Percentiles rank a stretch among this genome's conserved stretches.
Conservation (phyloP, 768 basidiomycete genomes). For the Russula earlei region DNA sequence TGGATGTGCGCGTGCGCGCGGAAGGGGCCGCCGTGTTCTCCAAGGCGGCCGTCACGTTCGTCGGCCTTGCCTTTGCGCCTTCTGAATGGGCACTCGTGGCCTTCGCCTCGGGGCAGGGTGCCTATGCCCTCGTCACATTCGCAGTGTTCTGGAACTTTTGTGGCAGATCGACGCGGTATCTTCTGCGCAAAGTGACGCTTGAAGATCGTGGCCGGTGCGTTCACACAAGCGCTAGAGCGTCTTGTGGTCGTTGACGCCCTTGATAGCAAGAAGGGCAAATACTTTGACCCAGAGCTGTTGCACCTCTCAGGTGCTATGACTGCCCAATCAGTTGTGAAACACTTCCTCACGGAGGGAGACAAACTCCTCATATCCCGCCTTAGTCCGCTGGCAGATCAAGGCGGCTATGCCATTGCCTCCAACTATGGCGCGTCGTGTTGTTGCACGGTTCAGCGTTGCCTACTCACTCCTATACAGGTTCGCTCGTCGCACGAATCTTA, state of each 20-base stretch:
- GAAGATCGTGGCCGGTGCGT: conserved; percentile 26
- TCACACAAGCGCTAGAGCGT: not conserved
- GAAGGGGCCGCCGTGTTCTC: conserved; percentile 75
- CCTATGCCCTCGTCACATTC: conserved; percentile 55
- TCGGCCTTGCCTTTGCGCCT: conserved; percentile 38
- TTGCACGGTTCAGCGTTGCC: not conserved
- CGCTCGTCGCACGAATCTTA: conserved; percentile 81
- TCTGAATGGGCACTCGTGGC: conserved; percentile 58
- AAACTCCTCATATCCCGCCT: conserved; percentile 80
- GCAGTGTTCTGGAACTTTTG: conserved; percentile 39
- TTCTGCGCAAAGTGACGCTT: conserved; percentile 18
- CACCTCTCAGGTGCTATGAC: conserved; percentile 76
- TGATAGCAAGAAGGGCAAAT: conserved; percentile 22
- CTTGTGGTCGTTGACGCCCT: not conserved
- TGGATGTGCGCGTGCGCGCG: conserved; percentile 66
- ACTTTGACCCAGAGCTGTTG: conserved; percentile 41
- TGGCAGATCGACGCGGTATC: conserved; percentile 17
- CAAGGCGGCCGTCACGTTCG: conserved; percentile 67
- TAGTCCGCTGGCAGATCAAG: conserved; percentile 80
- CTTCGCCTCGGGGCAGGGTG: conserved; percentile 79
- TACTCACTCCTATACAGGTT: conserved; percentile 42
- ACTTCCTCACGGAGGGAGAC: conserved; percentile 92
- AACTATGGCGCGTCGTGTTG: conserved; percentile 67
- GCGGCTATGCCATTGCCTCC: conserved; percentile 89
- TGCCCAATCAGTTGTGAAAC: conserved; percentile 82